Evolutionary conservation across 2,329 filamentous ascomycete species (phyloP), one percentile per base, ranked within the genome.

Genomic region (Lojkania enalia): DNA sequence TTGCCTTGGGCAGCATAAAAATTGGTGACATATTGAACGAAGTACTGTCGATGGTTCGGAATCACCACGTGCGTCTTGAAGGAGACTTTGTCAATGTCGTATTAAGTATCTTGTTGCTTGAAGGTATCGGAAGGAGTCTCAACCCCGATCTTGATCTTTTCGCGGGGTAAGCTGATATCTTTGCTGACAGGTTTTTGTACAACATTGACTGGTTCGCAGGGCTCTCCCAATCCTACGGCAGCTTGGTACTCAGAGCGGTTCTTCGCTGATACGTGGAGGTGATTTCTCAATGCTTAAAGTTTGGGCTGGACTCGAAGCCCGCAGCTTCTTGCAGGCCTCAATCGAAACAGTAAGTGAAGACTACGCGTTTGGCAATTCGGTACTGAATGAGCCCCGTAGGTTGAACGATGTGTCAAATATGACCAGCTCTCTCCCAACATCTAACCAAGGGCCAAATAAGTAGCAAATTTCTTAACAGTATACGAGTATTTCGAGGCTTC

Each of bases 61-160:
- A 78, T 7, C 94, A 99, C 67, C 94, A 99, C 64, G 94, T 99
- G 3, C 81, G 94, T 6, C 80, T 99, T 39, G 94, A 99, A 70
- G 94, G 94, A 6, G 94, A 99, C 67, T 99, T 97, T 65, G 90
- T 99, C 65, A 99, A 99, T 64, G 94, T 99, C 3, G 92, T 99
- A 20, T 86, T 99, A 46, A 95, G 90, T 48, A 96, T 97, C 41
- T 74, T 99, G 23, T 78, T 99, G 2, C 78, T 99, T 1, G 94
- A 99, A 67, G 94, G 94, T 5, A 99, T 97, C 61, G 94, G 94
- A 0, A 81, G 94, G 49, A 89, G 79, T 47, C 73, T 99, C 13
- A 86, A 97, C 66, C 92, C 94, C 0, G 78, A 92, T 41, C 76
- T 96, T 35, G 94, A 99, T 71, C 76, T 99, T 11, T 86, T 99